Evolutionary conservation across 768 basidiomycete species (phyloP), one percentile per base, ranked within the genome.

Genomic region (Kockovaella imperatae): DNA sequence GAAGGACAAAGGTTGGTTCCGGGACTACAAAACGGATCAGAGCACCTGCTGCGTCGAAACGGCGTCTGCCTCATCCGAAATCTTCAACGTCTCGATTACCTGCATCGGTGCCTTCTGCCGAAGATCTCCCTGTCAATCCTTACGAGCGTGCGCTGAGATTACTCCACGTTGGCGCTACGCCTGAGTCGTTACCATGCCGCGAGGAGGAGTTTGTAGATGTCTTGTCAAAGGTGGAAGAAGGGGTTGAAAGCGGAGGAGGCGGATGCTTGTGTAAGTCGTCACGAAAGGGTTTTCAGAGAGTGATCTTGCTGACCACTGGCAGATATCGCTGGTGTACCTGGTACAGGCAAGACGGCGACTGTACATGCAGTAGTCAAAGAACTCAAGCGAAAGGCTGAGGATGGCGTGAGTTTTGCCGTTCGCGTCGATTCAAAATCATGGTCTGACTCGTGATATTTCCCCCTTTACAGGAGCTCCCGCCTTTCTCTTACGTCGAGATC

Each of bases 311-410:
- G 32, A 50, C 32, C 18, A 30, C 11, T 35, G 5, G 10, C 45
- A 96, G 91, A 97, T 71, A 95, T 97, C 40, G 90, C 91, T 5
- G 93, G 95, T 7, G 89, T 96, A 5, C 95, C 93, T n/a, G 93
- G 95, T 5, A 97, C 93, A 36, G 69, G 69, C 29, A 70, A 97
- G 73, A 99, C 95, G 0, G 95, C 95, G 0, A 97, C 95, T 0
- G 90, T 97, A 0, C 91, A 96, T 60, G 86, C 85, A 0, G 84
- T 95, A 21, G 80, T 97, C 26, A 79, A 86, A 30, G 87, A 93
- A 65, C 76, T 97, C 10, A 90, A 87, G 64, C 77, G 83, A 31
- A 86, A 91, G 80, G 90, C 90, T 1, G 78, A 84, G 64, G 77
- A 80, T 46, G 82, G 80, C 54, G 87, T 88, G 54, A 24, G 82